Base-by-base conservation (phyloP, 345 rosid genomes). In the Raphanus raphanistrum region DNA sequence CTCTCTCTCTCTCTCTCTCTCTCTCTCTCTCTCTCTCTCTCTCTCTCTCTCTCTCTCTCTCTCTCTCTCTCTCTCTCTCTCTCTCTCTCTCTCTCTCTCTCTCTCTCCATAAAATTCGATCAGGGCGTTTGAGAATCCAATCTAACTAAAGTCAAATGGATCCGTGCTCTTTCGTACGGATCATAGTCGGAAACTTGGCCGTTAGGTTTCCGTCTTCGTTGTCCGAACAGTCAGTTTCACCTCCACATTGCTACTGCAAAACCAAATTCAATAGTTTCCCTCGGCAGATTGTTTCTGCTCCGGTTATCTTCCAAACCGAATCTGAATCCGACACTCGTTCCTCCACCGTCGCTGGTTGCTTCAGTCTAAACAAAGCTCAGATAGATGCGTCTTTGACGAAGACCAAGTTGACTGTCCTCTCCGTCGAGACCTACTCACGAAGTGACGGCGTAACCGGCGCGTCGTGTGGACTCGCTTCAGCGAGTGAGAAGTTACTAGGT, bases 151-250 rank as follows among this genome's bases (percentile, higher is more conserved):
- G 0, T 48, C 60, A 66, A 17, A 94, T 94, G 99, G 99, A 94
- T 90, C 99, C 99, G 78, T 94, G 99, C 84, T 88, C 94, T 4
- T 92, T 90, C 80, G 86, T 87, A 36, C 89, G 98, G 85, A 77
- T 94, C 79, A 86, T 92, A 2, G 84, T 89, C 41, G 97, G 98
- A 0, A 90, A 89, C 79, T 84, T 94, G 29, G 88, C 95, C 31
- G 78, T 92, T 62, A 87, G 85, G 76, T 85, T 86, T 13, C 87
- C 90, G 0, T 54, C 81, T 0, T 70, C 84, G 0, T 85, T 81
- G 52, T 72, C 77, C 0, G 75, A 45, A 38, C 79, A 75, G 38
- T 74, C 86, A 0, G 62, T 79, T 9, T 55, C 71, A 3, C 0
- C 31, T 63, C 70, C 87, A 6, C 66, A 83, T 3, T 90, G 84